Evolutionary conservation across 345 rosid species (phyloP).

Genomic region (Clarkia xantiana): DNA sequence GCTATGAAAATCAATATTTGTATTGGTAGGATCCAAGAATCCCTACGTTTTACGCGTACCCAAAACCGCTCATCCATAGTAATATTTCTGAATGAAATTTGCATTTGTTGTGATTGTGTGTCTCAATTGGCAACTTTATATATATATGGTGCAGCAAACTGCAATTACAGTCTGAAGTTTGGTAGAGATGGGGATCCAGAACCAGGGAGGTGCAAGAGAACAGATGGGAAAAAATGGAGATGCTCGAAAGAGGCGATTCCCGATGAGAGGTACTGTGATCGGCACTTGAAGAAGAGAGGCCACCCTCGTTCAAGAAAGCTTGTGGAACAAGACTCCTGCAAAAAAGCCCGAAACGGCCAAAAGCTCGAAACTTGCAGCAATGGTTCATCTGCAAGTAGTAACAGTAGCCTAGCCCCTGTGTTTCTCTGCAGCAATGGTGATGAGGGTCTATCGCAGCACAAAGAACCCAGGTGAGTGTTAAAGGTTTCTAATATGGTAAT

Average conservation of each 20-base stretch:
- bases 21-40: no score
- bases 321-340: slow-evolving; percentile 43
- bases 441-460: background rate
- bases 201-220: slow-evolving; percentile 71
- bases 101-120: no score
- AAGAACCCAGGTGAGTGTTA: slow-evolving; percentile 11
- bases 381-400: no score
- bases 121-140: no score
- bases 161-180: slow-evolving; percentile 18
- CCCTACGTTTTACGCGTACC: no score
- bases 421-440: slow-evolving; percentile 4
- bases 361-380: background rate
- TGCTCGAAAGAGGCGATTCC: slow-evolving; percentile 61
- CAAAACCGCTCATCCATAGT: no score
- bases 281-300: slow-evolving; percentile 71
- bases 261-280: slow-evolving; percentile 70
- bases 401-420: slow-evolving; percentile 3
- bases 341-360: slow-evolving; percentile 16
- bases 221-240: no score
- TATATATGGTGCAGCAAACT: slow-evolving; percentile 15
- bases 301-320: slow-evolving; percentile 98
- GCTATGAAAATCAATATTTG: no score
- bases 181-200: slow-evolving; percentile 39
- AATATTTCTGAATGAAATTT: no score
- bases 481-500: no score